Percentiles rank a stretch among this genome's conserved stretches.
phyloP scores from a whole-genome alignment of 257 asterid genomes.

The Eustoma russellianum region DNA sequence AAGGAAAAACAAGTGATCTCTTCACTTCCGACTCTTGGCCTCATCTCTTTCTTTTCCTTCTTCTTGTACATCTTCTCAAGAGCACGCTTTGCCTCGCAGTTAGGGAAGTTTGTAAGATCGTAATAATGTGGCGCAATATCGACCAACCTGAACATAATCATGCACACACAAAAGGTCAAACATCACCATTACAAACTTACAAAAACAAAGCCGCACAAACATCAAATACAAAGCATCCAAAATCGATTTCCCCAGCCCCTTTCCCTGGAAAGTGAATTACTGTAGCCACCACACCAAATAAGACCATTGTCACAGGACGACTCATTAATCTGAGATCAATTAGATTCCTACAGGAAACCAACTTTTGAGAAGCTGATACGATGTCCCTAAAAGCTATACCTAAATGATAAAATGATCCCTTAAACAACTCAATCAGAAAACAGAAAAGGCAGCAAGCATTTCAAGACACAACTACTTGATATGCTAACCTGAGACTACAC shows the following conservation, averaged over 20 bases:
- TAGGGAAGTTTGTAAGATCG: conserved; percentile 76
- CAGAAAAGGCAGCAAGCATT: too few relatives aligned
- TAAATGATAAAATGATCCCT: too few relatives aligned
- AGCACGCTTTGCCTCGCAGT: conserved; percentile 81
- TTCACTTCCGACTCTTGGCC: conserved; percentile 47
- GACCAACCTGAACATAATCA: conserved; percentile 50
- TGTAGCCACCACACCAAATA: too few relatives aligned
- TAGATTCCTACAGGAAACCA: too few relatives aligned
- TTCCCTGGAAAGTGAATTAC: too few relatives aligned
- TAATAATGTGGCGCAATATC: conserved; percentile 89
- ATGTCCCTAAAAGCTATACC: too few relatives aligned
- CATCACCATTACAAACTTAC: background rate
- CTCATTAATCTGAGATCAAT: too few relatives aligned
- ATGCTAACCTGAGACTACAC: too few relatives aligned
- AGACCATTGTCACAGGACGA: too few relatives aligned
- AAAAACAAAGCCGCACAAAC: background rate
- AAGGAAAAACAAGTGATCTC: background rate
- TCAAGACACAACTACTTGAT: too few relatives aligned
- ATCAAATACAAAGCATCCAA: background rate
- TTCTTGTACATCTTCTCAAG: conserved; percentile 71
- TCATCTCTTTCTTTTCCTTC: conserved; percentile 55
- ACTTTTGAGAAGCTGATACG: too few relatives aligned
- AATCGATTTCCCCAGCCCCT: background rate
- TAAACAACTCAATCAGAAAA: too few relatives aligned
- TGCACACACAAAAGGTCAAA: background rate